Conservation (phyloP, 148 eudicot genomes). For the Amaranthus palmeri region DNA sequence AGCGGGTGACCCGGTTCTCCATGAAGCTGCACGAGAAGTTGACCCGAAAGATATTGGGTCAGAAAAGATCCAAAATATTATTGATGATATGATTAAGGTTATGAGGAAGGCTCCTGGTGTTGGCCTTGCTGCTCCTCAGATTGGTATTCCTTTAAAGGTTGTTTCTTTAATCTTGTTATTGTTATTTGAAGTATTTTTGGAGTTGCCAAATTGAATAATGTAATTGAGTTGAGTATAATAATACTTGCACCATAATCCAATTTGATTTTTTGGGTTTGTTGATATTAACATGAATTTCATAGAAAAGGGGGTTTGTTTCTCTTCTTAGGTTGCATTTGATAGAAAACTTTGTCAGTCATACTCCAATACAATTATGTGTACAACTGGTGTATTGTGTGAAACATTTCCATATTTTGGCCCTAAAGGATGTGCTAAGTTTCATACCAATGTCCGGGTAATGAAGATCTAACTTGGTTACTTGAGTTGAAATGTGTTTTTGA, state of each 20-base stretch:
- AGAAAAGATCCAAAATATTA: constrained; percentile 63
- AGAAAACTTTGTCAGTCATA: no score
- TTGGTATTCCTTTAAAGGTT: constrained; percentile 89
- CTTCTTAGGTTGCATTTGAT: no score
- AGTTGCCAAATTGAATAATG: not conserved
- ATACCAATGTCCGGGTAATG: no score
- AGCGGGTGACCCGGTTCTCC: constrained; percentile 99
- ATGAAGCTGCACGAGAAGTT: constrained; percentile 72
- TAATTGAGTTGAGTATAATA: not conserved
- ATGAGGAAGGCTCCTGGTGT: constrained; percentile 95
- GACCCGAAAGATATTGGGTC: constrained; percentile 68
- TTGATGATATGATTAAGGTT: constrained; percentile 77
- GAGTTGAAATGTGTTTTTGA: no score
- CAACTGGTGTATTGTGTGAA: no score
- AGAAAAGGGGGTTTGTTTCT: no score
- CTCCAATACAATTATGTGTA: no score
- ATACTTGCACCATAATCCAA: not conserved
- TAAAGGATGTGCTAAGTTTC: no score
- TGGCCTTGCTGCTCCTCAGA: constrained; percentile 98
- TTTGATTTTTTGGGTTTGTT: not conserved
- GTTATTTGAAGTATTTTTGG: not conserved
- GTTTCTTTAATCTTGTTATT: not conserved
- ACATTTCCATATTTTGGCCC: no score
- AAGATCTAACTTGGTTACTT: no score
- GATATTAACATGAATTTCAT: not conserved